Conservation (phyloP, 2,329 filamentous ascomycete species). For the Sporothrix schenckii region DNA sequence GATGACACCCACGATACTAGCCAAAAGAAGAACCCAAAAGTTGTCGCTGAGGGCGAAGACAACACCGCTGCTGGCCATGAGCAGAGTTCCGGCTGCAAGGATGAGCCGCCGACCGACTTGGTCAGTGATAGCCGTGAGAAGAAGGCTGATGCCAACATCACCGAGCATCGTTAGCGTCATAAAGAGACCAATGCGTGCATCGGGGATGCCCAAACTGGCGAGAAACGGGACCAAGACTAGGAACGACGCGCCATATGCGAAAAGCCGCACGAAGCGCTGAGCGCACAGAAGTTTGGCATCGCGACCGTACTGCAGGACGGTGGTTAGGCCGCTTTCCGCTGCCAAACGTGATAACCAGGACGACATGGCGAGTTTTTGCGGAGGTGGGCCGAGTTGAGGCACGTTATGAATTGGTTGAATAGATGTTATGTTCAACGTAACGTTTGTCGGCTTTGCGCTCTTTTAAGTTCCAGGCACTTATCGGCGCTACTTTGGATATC, state of each 20-base stretch:
- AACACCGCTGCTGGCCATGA: conserved; percentile 61
- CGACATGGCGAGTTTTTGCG: background rate
- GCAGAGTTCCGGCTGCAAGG: conserved; percentile 56
- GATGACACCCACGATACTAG: conserved; percentile 64
- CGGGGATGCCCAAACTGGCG: conserved; percentile 52
- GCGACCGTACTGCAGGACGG: conserved; percentile 47
- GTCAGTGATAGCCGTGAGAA: conserved; percentile 63
- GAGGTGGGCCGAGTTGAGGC: background rate
- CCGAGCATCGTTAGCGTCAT: conserved; percentile 67
- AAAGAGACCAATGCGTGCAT: conserved; percentile 61
- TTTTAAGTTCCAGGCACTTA: background rate
- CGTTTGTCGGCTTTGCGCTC: background rate
- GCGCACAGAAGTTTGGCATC: conserved; percentile 62
- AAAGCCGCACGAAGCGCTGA: conserved; percentile 63
- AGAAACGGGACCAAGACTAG: conserved; percentile 62
- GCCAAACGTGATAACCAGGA: conserved; percentile 19
- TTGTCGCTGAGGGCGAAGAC: conserved; percentile 57
- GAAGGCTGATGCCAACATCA: conserved; percentile 61
- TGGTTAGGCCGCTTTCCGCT: conserved; percentile 50
- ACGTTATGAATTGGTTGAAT: background rate
- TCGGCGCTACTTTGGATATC: conserved; percentile 14
- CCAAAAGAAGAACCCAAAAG: conserved; percentile 62
- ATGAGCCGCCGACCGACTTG: conserved; percentile 55
- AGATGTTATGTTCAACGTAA: background rate
- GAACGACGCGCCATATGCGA: conserved; percentile 63